phyloP scores from a whole-genome alignment of 306 rosid genomes.

The Styphnolobium japonicum region DNA sequence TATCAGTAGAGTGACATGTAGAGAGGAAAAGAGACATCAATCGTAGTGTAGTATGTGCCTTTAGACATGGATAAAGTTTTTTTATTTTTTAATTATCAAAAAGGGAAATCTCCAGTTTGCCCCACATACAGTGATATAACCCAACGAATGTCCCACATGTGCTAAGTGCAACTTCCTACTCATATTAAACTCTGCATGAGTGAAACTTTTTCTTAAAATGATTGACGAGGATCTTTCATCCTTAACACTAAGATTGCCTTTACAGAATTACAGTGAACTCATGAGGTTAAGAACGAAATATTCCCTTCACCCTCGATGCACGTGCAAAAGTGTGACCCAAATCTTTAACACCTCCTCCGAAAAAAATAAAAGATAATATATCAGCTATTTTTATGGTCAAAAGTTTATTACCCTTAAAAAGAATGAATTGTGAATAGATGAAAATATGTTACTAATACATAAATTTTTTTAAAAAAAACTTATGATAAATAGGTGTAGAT shows the following conservation, averaged over 20 bases:
- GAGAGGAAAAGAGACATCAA: background rate
- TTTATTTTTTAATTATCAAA: background rate
- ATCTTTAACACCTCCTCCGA: background rate
- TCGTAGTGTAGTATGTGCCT: background rate
- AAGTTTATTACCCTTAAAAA: background rate
- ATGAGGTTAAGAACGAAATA: background rate
- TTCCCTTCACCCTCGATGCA: background rate
- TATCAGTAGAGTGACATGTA: background rate
- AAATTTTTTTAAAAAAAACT: too few species aligned
- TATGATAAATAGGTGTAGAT: background rate
- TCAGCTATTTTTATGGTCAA: background rate
- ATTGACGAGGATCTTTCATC: constrained; percentile 18
- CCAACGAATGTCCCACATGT: constrained; percentile 16
- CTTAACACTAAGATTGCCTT: background rate
- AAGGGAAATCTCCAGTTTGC: constrained; percentile 3
- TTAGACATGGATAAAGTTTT: constrained; percentile 1
- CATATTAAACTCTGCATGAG: background rate
- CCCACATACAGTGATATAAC: background rate
- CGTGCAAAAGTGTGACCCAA: background rate
- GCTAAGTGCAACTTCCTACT: constrained; percentile 7
- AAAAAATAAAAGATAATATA: background rate
- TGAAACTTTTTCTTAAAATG: constrained; percentile 24
- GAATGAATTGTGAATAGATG: background rate
- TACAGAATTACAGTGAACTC: background rate
- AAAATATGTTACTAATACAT: background rate